Conservation (phyloP, 768 basidiomycete species). For the Neoboletus brunneissimus region DNA sequence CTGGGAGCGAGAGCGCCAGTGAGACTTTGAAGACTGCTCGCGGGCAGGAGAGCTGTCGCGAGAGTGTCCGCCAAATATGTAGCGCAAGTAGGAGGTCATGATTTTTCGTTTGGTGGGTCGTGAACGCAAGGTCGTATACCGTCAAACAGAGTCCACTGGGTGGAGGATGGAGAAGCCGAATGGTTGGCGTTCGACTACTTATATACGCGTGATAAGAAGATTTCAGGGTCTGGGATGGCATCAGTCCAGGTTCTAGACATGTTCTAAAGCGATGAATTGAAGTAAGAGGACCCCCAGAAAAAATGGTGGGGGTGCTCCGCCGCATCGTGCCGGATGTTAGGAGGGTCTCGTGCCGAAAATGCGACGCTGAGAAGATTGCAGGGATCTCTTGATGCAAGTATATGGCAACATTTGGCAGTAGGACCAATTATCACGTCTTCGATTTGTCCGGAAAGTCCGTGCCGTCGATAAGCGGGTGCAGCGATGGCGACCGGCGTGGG, state of each 20-base stretch:
- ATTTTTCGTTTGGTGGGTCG: slow-evolving; percentile 17
- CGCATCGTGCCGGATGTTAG: slow-evolving; percentile 9
- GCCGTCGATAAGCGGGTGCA: slow-evolving; percentile 17
- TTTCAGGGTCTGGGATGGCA: slow-evolving; percentile 24
- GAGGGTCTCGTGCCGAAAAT: slow-evolving; percentile 23
- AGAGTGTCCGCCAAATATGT: slow-evolving; percentile 39
- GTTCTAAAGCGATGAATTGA: slow-evolving; percentile 26
- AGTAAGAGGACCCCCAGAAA: slow-evolving; percentile 36
- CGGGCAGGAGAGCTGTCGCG: slow-evolving; percentile 26
- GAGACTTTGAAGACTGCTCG: slow-evolving; percentile 37
- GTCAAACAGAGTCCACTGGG: slow-evolving; percentile 11
- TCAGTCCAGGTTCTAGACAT: slow-evolving; percentile 22
- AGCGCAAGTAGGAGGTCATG: slow-evolving; percentile 54
- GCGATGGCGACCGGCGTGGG: slow-evolving; percentile 6
- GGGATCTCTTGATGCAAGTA: slow-evolving; percentile 8
- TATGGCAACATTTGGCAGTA: slow-evolving; percentile 7
- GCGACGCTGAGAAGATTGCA: slow-evolving; percentile 15
- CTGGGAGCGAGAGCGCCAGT: slow-evolving; percentile 42
- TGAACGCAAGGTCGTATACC: slow-evolving; percentile 17
- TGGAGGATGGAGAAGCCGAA: slow-evolving; percentile 8
- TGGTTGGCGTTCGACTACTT: slow-evolving; percentile 11
- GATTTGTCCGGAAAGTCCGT: slow-evolving; percentile 28
- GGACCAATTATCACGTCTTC: slow-evolving; percentile 32
- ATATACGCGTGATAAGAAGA: slow-evolving; percentile 24
- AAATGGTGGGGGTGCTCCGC: slow-evolving; percentile 14